Evolutionary conservation across 163 green algal species (phyloP).

Genomic region (Scenedesmus sp.): DNA sequence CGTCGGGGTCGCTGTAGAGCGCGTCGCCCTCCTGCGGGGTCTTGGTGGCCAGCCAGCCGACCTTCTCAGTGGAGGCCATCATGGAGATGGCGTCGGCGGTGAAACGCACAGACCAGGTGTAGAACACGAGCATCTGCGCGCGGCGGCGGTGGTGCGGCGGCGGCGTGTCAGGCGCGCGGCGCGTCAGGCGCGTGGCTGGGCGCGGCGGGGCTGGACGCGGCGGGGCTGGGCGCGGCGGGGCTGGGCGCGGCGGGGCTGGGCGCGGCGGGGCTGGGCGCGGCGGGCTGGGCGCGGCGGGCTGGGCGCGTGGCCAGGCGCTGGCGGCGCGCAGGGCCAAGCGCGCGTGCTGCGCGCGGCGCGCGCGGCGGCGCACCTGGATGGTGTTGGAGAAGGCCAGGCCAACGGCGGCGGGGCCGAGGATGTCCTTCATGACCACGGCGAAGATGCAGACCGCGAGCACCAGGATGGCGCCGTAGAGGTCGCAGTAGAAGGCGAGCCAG

Average conservation of each 20-base stretch:
- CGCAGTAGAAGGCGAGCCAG: conserved; percentile 69
- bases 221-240: too few relatives aligned
- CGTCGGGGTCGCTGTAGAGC: neutral
- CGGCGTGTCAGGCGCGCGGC: neutral
- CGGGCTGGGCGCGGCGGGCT: too few relatives aligned
- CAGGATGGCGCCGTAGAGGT: conserved; percentile 57
- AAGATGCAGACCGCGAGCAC: conserved; percentile 57
- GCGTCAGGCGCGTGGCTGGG: too few relatives aligned
- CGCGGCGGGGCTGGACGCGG: too few relatives aligned
- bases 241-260: too few relatives aligned
- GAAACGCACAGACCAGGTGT: conserved; percentile 60
- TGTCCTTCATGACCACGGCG: conserved; percentile 44
- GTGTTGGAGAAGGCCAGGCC: conserved; percentile 73
- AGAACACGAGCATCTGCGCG: conserved; percentile 57
- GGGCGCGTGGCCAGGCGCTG: too few relatives aligned
- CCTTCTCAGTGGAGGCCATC: conserved; percentile 53
- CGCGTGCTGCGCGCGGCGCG: neutral
- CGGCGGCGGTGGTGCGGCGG: too few relatives aligned
- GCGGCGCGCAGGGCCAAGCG: neutral
- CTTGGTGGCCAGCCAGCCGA: conserved; percentile 44
- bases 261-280: too few relatives aligned
- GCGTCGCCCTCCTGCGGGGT: conserved; percentile 41
- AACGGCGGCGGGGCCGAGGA: conserved; percentile 59
- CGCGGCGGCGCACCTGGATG: conserved; percentile 52
- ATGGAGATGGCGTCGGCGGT: conserved; percentile 54